Conservation (phyloP, 495 filamentous ascomycete species). For the Penicillium turbatum region DNA sequence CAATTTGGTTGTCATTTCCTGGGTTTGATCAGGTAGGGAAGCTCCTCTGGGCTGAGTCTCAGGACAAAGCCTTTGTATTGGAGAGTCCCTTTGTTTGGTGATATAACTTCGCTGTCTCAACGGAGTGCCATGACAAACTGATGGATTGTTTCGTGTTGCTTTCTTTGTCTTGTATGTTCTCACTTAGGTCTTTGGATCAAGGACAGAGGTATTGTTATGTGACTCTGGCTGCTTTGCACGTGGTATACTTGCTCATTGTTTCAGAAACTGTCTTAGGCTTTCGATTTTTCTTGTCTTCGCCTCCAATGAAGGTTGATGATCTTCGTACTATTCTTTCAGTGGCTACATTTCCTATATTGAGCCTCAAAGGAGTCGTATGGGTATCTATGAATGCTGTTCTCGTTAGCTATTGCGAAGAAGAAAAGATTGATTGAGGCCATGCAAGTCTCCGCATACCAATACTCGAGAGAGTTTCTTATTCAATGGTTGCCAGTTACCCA, state of each 20-base stretch:
- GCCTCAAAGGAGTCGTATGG: neutral
- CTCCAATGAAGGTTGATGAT: neutral
- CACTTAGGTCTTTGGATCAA: neutral
- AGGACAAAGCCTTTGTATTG: neutral
- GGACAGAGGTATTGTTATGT: slow-evolving; percentile 1
- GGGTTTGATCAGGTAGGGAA: neutral
- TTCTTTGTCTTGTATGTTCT: neutral
- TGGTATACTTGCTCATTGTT: neutral
- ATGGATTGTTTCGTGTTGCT: neutral
- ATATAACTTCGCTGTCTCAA: neutral
- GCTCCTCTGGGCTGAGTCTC: neutral
- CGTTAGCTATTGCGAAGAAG: neutral
- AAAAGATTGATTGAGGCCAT: no score
- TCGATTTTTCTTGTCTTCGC: neutral
- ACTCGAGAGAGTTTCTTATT: no score
- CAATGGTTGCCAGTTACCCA: no score
- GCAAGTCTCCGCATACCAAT: no score
- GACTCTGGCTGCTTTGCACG: neutral
- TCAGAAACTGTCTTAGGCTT: neutral
- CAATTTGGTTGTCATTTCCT: neutral
- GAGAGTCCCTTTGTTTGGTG: neutral
- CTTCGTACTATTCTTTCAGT: neutral
- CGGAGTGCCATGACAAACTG: neutral
- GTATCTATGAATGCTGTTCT: neutral
- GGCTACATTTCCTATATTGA: neutral